phyloP scores from a whole-genome alignment of 441 rosid genomes.

The Aleurites moluccanus region DNA sequence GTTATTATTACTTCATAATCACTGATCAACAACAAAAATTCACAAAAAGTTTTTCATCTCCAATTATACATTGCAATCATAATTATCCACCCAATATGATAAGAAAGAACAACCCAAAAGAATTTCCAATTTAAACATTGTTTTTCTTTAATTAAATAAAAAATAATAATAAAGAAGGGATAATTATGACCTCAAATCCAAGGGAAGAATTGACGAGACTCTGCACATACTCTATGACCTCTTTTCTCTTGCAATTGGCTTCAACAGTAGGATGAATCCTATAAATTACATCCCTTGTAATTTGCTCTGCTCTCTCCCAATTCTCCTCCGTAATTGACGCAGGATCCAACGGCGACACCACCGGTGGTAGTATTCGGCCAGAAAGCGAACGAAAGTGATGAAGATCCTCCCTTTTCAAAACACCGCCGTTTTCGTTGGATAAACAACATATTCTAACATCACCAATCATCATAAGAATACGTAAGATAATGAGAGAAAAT shows the following conservation, averaged over 20 bases:
- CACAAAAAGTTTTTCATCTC: background rate
- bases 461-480: background rate
- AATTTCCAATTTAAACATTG: background rate
- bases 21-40: background rate
- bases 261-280: constrained; percentile 14
- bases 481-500: background rate
- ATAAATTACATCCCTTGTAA: background rate
- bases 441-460: constrained; percentile 5
- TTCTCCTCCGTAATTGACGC: background rate
- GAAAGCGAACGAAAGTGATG: background rate
- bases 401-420: constrained; percentile 4
- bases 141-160: background rate
- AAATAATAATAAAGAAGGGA: background rate
- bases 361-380: background rate
- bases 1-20: background rate
- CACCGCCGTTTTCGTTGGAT: background rate
- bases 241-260: constrained; percentile 8
- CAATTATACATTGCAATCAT: no score
- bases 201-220: constrained; percentile 1
- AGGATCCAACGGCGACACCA: background rate
- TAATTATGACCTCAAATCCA: background rate
- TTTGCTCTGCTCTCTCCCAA: constrained; percentile 9
- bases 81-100: background rate
- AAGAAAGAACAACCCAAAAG: no score
- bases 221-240: constrained; percentile 9